Conservation (phyloP, 805 yeast species). For the Kodamaea sagamina region DNA sequence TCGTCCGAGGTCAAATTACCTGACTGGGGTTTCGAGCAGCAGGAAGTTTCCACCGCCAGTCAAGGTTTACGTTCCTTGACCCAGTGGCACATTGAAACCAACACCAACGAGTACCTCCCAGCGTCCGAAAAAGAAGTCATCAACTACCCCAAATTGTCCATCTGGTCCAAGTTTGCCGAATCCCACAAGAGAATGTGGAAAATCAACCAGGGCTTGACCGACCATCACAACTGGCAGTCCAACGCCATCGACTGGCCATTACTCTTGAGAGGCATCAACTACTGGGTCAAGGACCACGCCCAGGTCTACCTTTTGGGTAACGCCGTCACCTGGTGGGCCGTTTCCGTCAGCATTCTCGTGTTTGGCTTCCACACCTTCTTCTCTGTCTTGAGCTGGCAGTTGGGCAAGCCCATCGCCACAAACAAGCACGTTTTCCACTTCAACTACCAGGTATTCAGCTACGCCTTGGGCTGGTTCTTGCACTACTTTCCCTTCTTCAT, state of each 20-base stretch:
- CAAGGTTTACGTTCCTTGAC: slow-evolving; percentile 63
- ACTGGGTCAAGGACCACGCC: slow-evolving; percentile 64
- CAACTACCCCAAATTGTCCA: slow-evolving; percentile 54
- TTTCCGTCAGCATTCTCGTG: slow-evolving; percentile 52
- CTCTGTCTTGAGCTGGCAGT: slow-evolving; percentile 62
- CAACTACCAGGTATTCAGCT: slow-evolving; percentile 63
- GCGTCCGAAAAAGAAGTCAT: slow-evolving; percentile 25
- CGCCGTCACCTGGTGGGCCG: slow-evolving; percentile 78
- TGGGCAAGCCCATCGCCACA: slow-evolving; percentile 43
- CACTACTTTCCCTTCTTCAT: slow-evolving; percentile 77
- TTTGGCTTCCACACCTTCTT: slow-evolving; percentile 52
- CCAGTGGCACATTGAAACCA: slow-evolving; percentile 75
- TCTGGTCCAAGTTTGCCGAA: slow-evolving; percentile 63
- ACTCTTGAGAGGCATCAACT: slow-evolving; percentile 74
- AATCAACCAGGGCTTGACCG: slow-evolving; percentile 67
- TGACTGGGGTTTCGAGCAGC: slow-evolving; percentile 81
- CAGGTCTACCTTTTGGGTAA: slow-evolving; percentile 77
- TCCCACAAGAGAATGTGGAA: slow-evolving; percentile 76
- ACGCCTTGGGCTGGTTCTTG: slow-evolving; percentile 66
- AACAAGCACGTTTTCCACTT: slow-evolving; percentile 62
- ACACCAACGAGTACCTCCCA: slow-evolving; percentile 52
- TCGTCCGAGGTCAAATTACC: slow-evolving; percentile 78
- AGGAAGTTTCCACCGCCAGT: slow-evolving; percentile 78
- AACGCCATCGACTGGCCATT: slow-evolving; percentile 75
- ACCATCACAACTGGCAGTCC: slow-evolving; percentile 72